Base-by-base conservation (phyloP, 352 stramenopile species). In the Poterioochromonas sp. region DNA sequence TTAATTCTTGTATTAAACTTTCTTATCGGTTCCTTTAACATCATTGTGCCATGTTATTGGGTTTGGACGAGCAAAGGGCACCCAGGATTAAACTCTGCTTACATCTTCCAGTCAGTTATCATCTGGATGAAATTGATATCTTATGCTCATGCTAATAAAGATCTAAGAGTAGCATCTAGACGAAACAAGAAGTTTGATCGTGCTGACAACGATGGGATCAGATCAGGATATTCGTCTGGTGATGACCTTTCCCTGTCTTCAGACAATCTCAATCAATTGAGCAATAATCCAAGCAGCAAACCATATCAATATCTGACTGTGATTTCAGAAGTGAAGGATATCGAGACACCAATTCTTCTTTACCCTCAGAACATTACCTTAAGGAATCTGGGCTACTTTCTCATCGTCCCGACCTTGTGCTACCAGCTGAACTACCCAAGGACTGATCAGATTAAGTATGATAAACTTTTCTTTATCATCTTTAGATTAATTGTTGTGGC, bases 101-200 rank as follows among this genome's bases (percentile, higher is more conserved):
- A 79, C 34, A 74, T 90, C 0, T 77, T 90, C 20, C 77, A 84
- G 76, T 76, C 79, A 2, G 79, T 82, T 15, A 88, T 90, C 43
- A 82, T 81, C 0, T 89, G 84, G 84, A 83, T 91, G 82, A 91
- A 91, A 76, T 79, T 90, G 18, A 77, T 90, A 15, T 90, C 85
- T 0, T 91, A 90, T 71, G 81, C 81, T 29, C 85, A 87, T 76
- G 84, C 86, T 12, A 91, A 91, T 79, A 60, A 85, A 79, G 85
- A 89, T 70, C 87, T 73, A 76, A 11, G 65, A 18, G 69, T 40
- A n/a, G 5, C 34, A 11, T 5, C 26, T 35, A 32, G n/a, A 32
- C 54, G 54, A 29, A 58, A 37, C 15, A 74, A 35, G 37, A 51
- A 51, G 22, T 1, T 74, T 0, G 15, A 35, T 32, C 41, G 65